Base-by-base conservation (phyloP, 805 yeast genomes). In the Candida piceae region DNA sequence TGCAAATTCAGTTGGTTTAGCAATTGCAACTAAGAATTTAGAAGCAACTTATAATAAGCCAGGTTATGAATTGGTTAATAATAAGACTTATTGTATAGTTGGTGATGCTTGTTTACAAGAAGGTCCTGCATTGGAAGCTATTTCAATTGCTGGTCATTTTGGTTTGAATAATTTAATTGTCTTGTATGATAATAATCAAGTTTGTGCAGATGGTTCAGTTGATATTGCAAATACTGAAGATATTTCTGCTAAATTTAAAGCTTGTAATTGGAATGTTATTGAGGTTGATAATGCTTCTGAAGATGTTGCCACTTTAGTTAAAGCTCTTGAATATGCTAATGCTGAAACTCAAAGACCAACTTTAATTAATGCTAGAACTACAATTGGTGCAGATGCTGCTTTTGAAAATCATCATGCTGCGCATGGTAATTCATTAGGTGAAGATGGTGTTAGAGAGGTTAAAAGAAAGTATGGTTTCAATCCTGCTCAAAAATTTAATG, bases 31-130 rank as follows among this genome's bases (percentile, higher is more conserved):
- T 70, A 78, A 80, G 53, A 89, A 87, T 66, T 69, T 85, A 45
- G 96, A 90, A 52, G 96, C 96, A 48, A 78, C 81, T 48, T 90
- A 81, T 78, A 88, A 89, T 82, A 86, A 84, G 74, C 94, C 95
- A 50, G 84, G 74, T 57, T 76, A 65, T 64, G 68, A 74, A 32
- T 50, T 90, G 40, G 73, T 88, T 41, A 83, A 85, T 70, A 76
- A 78, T 64, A 76, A 71, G 74, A 79, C 87, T 43, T 90, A 79
- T 69, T 66, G 67, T 53, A 80, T 90, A 69, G 69, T 89, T 45
- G 98, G 98, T 69, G 98, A 90, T 55, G 98, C 97, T 53, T 90
- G 98, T 73, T 72, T 90, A 72, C 84, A 82, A 84, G 98, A 90
- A 74, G 98, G 98, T 76, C 86, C 90, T 45, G 76, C 96, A 43